Percentiles rank a stretch among this genome's conserved stretches.
phyloP scores from a whole-genome alignment of 495 filamentous ascomycete genomes.

The Alectoria sarmentosa region DNA sequence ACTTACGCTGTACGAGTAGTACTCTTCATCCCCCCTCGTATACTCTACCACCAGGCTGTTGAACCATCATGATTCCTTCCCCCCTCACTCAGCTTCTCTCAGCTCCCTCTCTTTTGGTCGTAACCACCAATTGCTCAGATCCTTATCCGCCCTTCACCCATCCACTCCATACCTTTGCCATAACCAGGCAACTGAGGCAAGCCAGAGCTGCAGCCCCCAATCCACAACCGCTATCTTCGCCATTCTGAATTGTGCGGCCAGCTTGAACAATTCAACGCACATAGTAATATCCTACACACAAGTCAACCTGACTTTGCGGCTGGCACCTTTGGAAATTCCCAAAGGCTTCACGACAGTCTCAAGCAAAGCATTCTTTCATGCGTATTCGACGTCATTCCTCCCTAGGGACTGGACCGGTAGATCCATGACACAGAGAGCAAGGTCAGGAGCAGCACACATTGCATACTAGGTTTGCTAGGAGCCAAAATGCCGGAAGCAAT shows the following conservation, averaged over 20 bases:
- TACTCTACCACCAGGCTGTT: neutral
- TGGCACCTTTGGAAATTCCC: neutral
- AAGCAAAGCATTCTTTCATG: neutral
- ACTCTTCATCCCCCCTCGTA: no score
- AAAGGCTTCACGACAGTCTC: neutral
- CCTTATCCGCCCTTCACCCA: slow-evolving; percentile 8
- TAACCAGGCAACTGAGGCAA: neutral
- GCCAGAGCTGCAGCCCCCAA: slow-evolving; percentile 16
- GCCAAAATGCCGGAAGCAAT: slow-evolving; percentile 10
- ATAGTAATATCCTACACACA: neutral
- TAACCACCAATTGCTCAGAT: slow-evolving; percentile 12
- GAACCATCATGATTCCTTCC: slow-evolving; percentile 16
- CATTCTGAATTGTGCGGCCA: neutral
- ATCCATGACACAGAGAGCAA: slow-evolving; percentile 5
- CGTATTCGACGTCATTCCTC: neutral
- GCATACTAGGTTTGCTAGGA: neutral
- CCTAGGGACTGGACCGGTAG: neutral
- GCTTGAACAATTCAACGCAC: neutral
- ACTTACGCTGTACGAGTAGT: no score
- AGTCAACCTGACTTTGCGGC: slow-evolving; percentile 1
- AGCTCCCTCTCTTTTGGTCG: no score
- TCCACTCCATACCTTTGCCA: slow-evolving; percentile 1
- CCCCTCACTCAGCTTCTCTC: slow-evolving; percentile 9
- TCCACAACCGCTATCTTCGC: slow-evolving; percentile 9
- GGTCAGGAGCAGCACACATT: neutral